Evolutionary conservation across 345 rosid genomes (phyloP).

Genomic region (Abelmoschus esculentus): DNA sequence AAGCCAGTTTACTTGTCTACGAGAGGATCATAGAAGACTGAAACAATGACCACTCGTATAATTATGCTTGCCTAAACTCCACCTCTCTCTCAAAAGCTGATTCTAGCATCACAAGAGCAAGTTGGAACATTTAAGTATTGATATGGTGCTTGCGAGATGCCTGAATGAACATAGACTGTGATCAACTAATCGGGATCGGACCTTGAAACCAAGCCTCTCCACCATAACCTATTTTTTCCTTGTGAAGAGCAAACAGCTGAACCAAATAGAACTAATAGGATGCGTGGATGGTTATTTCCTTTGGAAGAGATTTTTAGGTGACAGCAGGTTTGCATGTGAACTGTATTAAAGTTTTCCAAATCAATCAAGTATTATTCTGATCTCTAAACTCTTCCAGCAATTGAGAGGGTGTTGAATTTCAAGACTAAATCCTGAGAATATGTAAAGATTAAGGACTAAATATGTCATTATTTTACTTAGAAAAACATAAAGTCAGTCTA

Average conservation of each 20-base stretch:
- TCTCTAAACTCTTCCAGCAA: too few relatives aligned
- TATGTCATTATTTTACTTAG: too few relatives aligned
- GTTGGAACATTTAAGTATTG: neutral
- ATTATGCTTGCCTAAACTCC: neutral
- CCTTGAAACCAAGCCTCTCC: neutral
- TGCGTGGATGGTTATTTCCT: neutral
- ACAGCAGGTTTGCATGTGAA: too few relatives aligned
- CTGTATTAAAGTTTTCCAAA: too few relatives aligned
- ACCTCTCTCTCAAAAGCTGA: neutral
- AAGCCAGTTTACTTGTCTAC: conserved; percentile 80
- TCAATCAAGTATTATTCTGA: too few relatives aligned
- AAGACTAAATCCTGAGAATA: too few relatives aligned
- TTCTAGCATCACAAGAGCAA: neutral
- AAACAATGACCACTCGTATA: neutral
- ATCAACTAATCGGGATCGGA: neutral
- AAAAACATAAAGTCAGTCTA: too few relatives aligned
- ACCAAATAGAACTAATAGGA: neutral
- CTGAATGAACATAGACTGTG: neutral
- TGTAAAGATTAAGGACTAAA: too few relatives aligned
- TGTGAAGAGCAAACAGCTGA: neutral
- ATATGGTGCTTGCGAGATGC: neutral
- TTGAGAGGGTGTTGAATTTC: too few relatives aligned
- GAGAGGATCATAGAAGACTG: conserved; percentile 39
- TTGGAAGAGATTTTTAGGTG: too few relatives aligned
- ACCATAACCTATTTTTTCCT: neutral